Conservation (phyloP, 2,329 filamentous ascomycete genomes). For the Trichothecium roseum region DNA sequence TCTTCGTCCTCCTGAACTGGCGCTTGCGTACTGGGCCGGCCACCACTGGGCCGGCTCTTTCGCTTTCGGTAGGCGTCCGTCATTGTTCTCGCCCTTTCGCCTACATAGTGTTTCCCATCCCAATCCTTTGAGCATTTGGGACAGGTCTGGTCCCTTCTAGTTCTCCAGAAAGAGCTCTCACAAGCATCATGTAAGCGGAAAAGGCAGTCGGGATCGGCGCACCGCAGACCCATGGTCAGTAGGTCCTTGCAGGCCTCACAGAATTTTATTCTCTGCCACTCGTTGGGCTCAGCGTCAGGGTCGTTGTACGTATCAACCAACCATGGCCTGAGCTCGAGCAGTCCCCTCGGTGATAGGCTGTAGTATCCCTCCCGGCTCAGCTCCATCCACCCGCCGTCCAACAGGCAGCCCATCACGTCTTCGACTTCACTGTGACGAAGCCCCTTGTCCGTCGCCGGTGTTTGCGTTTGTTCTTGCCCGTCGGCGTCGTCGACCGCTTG, state of each 20-base stretch:
- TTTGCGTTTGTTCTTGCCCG: slow-evolving; percentile 21
- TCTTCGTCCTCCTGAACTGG: slow-evolving; percentile 15
- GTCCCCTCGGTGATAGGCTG: slow-evolving; percentile 60
- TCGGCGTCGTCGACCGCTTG: slow-evolving; percentile 13
- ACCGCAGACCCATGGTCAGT: slow-evolving; percentile 75
- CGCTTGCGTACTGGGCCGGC: slow-evolving; percentile 20
- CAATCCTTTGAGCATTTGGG: slow-evolving; percentile 47
- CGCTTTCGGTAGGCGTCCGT: slow-evolving; percentile 38
- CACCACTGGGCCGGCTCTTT: slow-evolving; percentile 16
- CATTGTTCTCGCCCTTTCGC: slow-evolving; percentile 45
- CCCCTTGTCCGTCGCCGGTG: slow-evolving; percentile 32
- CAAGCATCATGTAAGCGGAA: slow-evolving; percentile 71
- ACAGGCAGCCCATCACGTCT: slow-evolving; percentile 54
- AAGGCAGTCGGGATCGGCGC: slow-evolving; percentile 55
- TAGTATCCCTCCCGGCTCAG: slow-evolving; percentile 64
- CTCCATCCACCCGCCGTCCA: slow-evolving; percentile 78
- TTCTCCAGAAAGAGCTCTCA: slow-evolving; percentile 61
- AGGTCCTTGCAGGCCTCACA: slow-evolving; percentile 87
- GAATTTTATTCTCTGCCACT: slow-evolving; percentile 68
- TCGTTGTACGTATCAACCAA: slow-evolving; percentile 88
- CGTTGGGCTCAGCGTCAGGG: slow-evolving; percentile 43
- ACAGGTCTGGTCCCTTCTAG: slow-evolving; percentile 51
- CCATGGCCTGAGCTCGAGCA: slow-evolving; percentile 81
- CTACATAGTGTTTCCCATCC: slow-evolving; percentile 38
- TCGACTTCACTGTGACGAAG: slow-evolving; percentile 75